Evolutionary conservation across 75 land plant species (phyloP), one percentile per base, ranked within the genome.

Genomic region (Pinus tabuliformis): DNA sequence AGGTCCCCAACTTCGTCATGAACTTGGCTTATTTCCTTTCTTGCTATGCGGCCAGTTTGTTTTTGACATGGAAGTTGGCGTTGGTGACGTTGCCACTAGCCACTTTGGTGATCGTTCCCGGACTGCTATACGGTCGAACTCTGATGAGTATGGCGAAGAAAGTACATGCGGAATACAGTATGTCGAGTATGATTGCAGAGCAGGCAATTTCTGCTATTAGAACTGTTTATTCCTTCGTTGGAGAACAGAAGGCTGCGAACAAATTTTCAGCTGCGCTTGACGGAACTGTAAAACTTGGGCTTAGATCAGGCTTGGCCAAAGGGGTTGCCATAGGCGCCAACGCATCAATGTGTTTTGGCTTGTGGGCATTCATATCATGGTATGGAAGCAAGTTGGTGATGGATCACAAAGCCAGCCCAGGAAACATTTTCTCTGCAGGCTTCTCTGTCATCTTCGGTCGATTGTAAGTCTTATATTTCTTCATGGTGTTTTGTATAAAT

Each of bases 191-290:
- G 15, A 58, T 83, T 30, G 85, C 84, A 15, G 84, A 81, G 60
- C 79, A 81, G 30, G 74, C 80, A 3, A 73, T 84, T 22, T 76
- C 86, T 12, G 77, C 73, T 16, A 62, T 84, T n/a, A 75, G 84
- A 49, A 81, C 86, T 2, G 84, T 84, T 49, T 84, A 84, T 56
- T 82, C 86, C 20, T 81, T 81, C 49, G 79, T 77, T 3, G 83
- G 80, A 49, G 86, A 84, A 71, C 6, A 33, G 16, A 65, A 56
- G 54, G 58, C 59, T 5, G 30, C 81, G 6, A 21, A 68, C 14
- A 58, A 58, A 6, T 84, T 61, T 52, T 81, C 86, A 22, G 13
- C 58, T 36, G 42, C 59, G 20, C 57, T 84, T 4, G 72, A 84
- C 8, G 60, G 15, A 56, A 73, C 80, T 15, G 84, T 81, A 5